phyloP scores from a whole-genome alignment of 2,329 filamentous ascomycete species.

The Chlorencoelia australis region DNA sequence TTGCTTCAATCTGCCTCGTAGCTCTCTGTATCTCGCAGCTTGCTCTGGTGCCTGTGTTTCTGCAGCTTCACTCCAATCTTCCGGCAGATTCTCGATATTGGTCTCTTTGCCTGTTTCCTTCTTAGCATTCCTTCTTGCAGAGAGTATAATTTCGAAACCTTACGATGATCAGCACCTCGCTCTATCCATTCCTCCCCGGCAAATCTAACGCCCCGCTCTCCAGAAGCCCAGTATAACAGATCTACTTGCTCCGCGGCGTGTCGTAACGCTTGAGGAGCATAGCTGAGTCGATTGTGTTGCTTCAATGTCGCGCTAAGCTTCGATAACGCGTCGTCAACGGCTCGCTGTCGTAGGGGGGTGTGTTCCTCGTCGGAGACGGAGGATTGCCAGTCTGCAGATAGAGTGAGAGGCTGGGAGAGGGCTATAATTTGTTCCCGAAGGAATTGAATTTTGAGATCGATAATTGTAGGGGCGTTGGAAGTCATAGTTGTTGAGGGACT shows the following conservation, averaged over 20 bases:
- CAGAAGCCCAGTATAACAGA: slow-evolving; percentile 46
- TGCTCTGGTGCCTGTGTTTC: slow-evolving; percentile 30
- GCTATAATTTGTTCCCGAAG: slow-evolving; percentile 20
- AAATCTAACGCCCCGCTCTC: slow-evolving; percentile 26
- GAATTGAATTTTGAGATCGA: slow-evolving; percentile 53
- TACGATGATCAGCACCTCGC: slow-evolving; percentile 27
- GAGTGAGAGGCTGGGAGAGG: slow-evolving; percentile 28
- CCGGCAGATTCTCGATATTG: slow-evolving; percentile 22
- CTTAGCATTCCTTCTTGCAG: no score
- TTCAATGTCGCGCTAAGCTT: slow-evolving; percentile 52
- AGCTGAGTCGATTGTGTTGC: slow-evolving; percentile 56
- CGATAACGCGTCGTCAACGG: slow-evolving; percentile 46
- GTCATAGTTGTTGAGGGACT: slow-evolving; percentile 35
- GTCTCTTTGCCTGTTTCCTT: slow-evolving; percentile 14
- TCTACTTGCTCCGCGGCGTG: slow-evolving; percentile 68
- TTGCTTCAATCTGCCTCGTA: slow-evolving; percentile 38
- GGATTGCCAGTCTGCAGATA: slow-evolving; percentile 34
- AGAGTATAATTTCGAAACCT: slow-evolving; percentile 6
- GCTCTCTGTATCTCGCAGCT: slow-evolving; percentile 40
- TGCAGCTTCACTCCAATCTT: slow-evolving; percentile 27
- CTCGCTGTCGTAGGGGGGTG: slow-evolving; percentile 31
- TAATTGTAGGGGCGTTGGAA: slow-evolving; percentile 37
- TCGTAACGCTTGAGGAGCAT: slow-evolving; percentile 57
- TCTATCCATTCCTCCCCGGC: slow-evolving; percentile 33
- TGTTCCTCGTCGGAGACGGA: slow-evolving; percentile 34